phyloP scores from a whole-genome alignment of 768 basidiomycete species.

The Mycena sanguinolenta region DNA sequence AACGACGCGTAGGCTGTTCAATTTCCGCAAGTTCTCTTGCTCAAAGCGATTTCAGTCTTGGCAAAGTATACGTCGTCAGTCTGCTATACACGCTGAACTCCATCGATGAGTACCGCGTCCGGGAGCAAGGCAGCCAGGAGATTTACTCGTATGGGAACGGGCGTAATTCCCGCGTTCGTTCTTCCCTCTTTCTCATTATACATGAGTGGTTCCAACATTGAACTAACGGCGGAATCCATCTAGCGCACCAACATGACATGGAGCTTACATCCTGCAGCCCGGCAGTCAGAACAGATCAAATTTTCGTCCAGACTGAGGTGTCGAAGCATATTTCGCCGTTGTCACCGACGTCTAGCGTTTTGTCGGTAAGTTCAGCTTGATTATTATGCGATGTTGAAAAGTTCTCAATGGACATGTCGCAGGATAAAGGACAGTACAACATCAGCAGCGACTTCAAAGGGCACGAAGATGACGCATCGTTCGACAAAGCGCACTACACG shows the following conservation, averaged over 20 bases:
- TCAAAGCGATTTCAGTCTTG: conserved; percentile 1
- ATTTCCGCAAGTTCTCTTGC: not conserved
- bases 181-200: not conserved
- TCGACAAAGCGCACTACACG: not conserved
- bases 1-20: conserved; percentile 21
- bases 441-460: not conserved
- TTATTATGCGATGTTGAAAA: not conserved
- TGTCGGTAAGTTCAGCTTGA: not conserved
- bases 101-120: conserved; percentile 25
- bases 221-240: not conserved
- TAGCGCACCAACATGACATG: conserved; percentile 21
- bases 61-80: conserved; percentile 27
- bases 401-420: not conserved
- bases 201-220: not conserved
- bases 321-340: conserved; percentile 21
- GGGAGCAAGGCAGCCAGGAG: conserved; percentile 18
- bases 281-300: conserved; percentile 15
- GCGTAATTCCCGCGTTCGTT: conserved; percentile 5
- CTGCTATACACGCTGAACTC: conserved; percentile 29
- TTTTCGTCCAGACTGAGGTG: conserved; percentile 27
- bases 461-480: not conserved
- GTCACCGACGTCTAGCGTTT: not conserved
- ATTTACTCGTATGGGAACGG: conserved; percentile 17
- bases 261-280: conserved; percentile 4
- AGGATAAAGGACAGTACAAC: too few species aligned